These are phyloP conservation scores for Colletotrichum sojae DNA, from an alignment of 2,329 filamentous ascomycete genomes.

Conservation along the genomic window DNA sequence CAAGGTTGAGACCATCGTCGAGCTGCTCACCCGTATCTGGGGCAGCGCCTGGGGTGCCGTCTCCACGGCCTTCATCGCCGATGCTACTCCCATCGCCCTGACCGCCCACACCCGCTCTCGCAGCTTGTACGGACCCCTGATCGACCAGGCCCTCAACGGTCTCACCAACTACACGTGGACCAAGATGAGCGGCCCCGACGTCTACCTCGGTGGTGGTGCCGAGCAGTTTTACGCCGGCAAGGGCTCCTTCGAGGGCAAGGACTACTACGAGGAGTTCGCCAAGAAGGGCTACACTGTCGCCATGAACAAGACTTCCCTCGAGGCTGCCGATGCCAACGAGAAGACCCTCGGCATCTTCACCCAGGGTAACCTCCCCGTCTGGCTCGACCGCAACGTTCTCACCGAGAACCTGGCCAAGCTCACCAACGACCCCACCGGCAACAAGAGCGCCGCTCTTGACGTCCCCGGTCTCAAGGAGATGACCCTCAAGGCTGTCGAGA, in stretches of 20 bases:
- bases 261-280: conserved; percentile 85
- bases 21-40: conserved; percentile 80
- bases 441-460: conserved; percentile 75
- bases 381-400: conserved; percentile 90
- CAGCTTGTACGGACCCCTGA: conserved; percentile 77
- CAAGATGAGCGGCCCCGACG: conserved; percentile 80
- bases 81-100: conserved; percentile 85
- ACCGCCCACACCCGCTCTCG: conserved; percentile 81
- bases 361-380: conserved; percentile 82
- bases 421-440: conserved; percentile 79
- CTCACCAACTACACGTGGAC: conserved; percentile 88
- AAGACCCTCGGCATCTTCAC: conserved; percentile 85
- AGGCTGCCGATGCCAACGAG: conserved; percentile 68
- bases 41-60: conserved; percentile 75
- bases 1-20: conserved; percentile 87
- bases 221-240: conserved; percentile 82
- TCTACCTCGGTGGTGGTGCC: conserved; percentile 86
- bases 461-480: conserved; percentile 90
- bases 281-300: conserved; percentile 80
- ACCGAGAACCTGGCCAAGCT: conserved; percentile 75
- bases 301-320: conserved; percentile 80
- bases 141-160: conserved; percentile 83
- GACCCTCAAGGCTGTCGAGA: conserved; percentile 88
- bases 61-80: conserved; percentile 84
- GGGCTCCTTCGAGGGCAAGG: conserved; percentile 76